phyloP scores from a whole-genome alignment of 129 eudicot species.

The Helianthus tuberosus region DNA sequence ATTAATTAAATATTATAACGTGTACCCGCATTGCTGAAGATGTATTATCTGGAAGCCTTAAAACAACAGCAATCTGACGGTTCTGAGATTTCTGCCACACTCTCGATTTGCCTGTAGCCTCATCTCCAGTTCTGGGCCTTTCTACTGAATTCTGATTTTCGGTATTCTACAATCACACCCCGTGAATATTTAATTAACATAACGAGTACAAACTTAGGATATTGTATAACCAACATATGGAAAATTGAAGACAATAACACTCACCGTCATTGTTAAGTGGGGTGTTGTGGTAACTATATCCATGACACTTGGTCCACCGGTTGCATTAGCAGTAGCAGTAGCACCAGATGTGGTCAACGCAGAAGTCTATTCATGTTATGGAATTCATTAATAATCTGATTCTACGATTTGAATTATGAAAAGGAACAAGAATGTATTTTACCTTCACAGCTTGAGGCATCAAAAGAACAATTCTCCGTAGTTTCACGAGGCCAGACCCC shows the following conservation, averaged over 20 bases:
- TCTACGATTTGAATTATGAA: not conserved
- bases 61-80: slow-evolving; percentile 69
- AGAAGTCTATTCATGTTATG: slow-evolving; percentile 45
- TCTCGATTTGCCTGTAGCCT: slow-evolving; percentile 61
- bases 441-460: slow-evolving; percentile 74
- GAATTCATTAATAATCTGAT: not conserved
- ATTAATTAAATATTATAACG: not conserved
- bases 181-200: slow-evolving; percentile 10
- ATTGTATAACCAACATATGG: not conserved
- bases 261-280: slow-evolving; percentile 52
- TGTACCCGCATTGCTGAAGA: slow-evolving; percentile 66
- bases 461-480: slow-evolving; percentile 54
- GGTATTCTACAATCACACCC: slow-evolving; percentile 53
- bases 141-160: slow-evolving; percentile 59
- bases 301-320: slow-evolving; percentile 46
- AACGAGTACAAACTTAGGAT: too few species aligned
- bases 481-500: slow-evolving; percentile 58
- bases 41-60: slow-evolving; percentile 68
- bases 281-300: slow-evolving; percentile 56
- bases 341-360: slow-evolving; percentile 51
- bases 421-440: not conserved
- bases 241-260: not conserved
- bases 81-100: slow-evolving; percentile 70
- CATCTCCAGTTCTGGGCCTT: slow-evolving; percentile 63
- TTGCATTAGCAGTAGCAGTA: slow-evolving; percentile 41